These are phyloP conservation scores for Sugiyamaella pinicola DNA, from an alignment of 1,139 yeast species.

Conservation along the genomic window DNA sequence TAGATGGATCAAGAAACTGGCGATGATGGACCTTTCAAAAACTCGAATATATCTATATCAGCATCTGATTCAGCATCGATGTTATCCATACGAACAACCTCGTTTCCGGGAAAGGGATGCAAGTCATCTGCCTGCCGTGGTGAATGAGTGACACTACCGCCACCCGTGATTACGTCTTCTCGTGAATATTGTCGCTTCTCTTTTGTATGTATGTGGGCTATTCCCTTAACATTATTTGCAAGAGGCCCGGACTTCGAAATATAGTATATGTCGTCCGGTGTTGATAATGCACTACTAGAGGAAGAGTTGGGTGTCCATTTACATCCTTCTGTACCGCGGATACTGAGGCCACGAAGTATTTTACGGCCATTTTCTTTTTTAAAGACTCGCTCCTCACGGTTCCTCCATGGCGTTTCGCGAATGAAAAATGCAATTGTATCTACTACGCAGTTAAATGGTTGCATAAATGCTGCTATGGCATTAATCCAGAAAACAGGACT, in stretches of 20 bases:
- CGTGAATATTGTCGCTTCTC: neutral
- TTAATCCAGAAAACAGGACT: conserved; percentile 67
- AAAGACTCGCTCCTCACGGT: conserved; percentile 39
- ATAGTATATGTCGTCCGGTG: too few species aligned
- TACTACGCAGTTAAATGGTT: conserved; percentile 77
- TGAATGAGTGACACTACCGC: conserved; percentile 1
- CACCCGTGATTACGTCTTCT: conserved; percentile 3
- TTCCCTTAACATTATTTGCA: neutral
- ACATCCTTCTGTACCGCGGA: conserved; percentile 30
- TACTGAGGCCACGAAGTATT: conserved; percentile 32
- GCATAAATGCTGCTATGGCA: conserved; percentile 70
- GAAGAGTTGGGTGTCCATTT: conserved; percentile 1
- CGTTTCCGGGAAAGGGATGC: conserved; percentile 21
- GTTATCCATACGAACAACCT: conserved; percentile 1
- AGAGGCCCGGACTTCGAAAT: neutral
- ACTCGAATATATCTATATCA: conserved; percentile 23
- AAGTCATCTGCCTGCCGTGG: conserved; percentile 4
- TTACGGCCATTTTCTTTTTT: conserved; percentile 30
- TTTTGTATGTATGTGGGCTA: neutral
- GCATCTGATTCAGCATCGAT: conserved; percentile 20
- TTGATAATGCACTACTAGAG: too few species aligned
- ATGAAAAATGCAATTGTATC: conserved; percentile 75
- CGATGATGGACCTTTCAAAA: conserved; percentile 16
- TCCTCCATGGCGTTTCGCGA: conserved; percentile 77
- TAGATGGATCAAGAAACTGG: neutral